Percentiles rank a stretch among this genome's conserved stretches.
These are phyloP conservation scores for Pseudogymnoascus sp. DNA, from an alignment of 2,329 filamentous ascomycete species.

Conservation along the genomic window DNA sequence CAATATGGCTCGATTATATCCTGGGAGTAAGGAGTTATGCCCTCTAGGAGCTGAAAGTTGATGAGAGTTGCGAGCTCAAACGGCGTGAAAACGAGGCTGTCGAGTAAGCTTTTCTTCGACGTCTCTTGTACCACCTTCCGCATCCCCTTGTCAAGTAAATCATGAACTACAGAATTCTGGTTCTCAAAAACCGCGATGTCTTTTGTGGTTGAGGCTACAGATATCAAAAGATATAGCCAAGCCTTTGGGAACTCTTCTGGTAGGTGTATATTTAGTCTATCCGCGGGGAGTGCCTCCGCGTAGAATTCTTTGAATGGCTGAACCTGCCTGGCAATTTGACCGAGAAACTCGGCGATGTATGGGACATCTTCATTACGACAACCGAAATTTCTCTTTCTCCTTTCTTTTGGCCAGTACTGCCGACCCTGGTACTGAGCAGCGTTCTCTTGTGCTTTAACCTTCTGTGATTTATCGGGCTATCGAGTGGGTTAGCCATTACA, in stretches of 20 bases:
- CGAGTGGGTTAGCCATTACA: neutral
- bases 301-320: slow-evolving; percentile 14
- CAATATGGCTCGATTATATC: slow-evolving; percentile 18
- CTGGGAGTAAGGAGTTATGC: slow-evolving; percentile 10
- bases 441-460: neutral
- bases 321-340: neutral
- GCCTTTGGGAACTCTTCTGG: slow-evolving; percentile 18
- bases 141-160: slow-evolving; percentile 14
- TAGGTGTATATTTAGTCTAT: slow-evolving; percentile 13
- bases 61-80: slow-evolving; percentile 19
- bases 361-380: slow-evolving; percentile 3
- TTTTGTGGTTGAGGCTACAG: slow-evolving; percentile 11
- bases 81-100: slow-evolving; percentile 17
- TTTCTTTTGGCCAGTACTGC: neutral
- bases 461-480: neutral
- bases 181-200: slow-evolving; percentile 15
- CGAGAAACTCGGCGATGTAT: slow-evolving; percentile 9
- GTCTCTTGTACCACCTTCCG: slow-evolving; percentile 12
- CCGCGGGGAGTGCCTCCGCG: slow-evolving; percentile 8
- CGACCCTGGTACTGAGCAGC: neutral
- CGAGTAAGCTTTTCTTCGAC: slow-evolving; percentile 11
- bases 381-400: slow-evolving; percentile 1
- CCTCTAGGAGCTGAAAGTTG: slow-evolving; percentile 16
- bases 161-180: slow-evolving; percentile 12
- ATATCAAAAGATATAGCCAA: slow-evolving; percentile 20